These are phyloP conservation scores for Moricandia moricandioides DNA, from an alignment of 345 rosid genomes.

Conservation along the genomic window DNA sequence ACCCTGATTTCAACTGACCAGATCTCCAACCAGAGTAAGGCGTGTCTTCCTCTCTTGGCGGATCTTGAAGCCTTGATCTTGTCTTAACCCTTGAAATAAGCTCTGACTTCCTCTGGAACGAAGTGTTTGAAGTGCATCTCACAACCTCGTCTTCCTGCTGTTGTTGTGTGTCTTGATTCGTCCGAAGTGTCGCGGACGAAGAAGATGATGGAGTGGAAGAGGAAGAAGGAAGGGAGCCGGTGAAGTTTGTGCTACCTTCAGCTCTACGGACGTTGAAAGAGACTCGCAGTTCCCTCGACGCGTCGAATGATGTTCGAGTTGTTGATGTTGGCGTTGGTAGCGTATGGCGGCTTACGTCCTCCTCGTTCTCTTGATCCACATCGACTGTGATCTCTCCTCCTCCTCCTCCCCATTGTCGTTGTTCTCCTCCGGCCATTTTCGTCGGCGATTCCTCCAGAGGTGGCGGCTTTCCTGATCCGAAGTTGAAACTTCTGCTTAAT, in stretches of 20 bases:
- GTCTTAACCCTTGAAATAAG: constrained; percentile 49
- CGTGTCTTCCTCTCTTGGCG: constrained; percentile 47
- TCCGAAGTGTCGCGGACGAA: constrained; percentile 25
- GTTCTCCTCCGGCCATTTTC: constrained; percentile 21
- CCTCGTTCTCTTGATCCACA: constrained; percentile 69
- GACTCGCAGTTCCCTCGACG: constrained; percentile 47
- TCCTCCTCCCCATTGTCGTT: constrained; percentile 38
- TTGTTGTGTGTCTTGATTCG: constrained; percentile 14
- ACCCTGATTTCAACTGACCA: constrained; percentile 53
- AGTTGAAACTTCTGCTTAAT: constrained; percentile 37
- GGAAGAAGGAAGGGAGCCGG: constrained; percentile 21
- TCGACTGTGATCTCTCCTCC: constrained; percentile 66
- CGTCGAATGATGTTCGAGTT: constrained; percentile 32
- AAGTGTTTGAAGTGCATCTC: constrained; percentile 49
- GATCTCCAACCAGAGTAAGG: constrained; percentile 49
- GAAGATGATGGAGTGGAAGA: constrained; percentile 19
- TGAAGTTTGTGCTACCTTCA: not conserved
- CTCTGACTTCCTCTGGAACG: constrained; percentile 47
- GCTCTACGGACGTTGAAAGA: constrained; percentile 44
- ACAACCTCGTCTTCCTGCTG: constrained; percentile 41
- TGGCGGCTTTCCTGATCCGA: constrained; percentile 4
- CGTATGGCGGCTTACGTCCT: constrained; percentile 34
- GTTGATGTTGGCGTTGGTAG: constrained; percentile 22
- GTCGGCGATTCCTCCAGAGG: constrained; percentile 34
- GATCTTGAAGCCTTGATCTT: constrained; percentile 79